Evolutionary conservation across 164 flowering plant species (phyloP), one percentile per base, ranked within the genome.

Genomic region (Tinospora cordifolia): DNA sequence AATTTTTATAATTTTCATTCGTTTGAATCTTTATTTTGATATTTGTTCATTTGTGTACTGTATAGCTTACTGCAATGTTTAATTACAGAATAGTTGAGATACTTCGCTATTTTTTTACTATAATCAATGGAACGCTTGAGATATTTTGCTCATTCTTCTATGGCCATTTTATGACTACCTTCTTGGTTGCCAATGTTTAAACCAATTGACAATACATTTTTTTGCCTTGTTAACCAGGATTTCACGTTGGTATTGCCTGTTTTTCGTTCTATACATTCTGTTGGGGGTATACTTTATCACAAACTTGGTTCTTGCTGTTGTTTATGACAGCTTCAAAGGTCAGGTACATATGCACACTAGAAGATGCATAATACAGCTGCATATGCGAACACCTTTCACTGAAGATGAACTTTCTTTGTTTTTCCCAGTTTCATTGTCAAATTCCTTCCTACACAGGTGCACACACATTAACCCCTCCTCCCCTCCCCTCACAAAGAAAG

Each of bases 221-320:
- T 25, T 12, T 72, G 24, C 21, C 22, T 41, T 54, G 63, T 69
- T 76, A 77, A 63, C n/a, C 79, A 93, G 98, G 89, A 84, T 70
- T 57, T 93, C 98, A 11, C 93, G 98, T 22, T 91, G 96, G 97
- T 83, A 76, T 79, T 77, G 76, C 81, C 63, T 93, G 38, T 90
- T 91, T 77, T 90, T 93, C 67, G 77, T 91, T 68, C 83, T 91
- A 41, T 93, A 90, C 41, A 81, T 93, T 73, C 79, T 93, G 26
- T 58, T 93, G 83, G 98, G 94, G n/a, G 97, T 93, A 40, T 93
- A 93, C 86, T 91, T 93, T 63, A 84, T 93, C 72, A 93, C 97
- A 14, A 93, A 89, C 75, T 76, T 93, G 82, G 81, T 93, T 69
- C 96, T 93, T 80, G 98, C 98, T 62, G 97, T 90, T 75, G 97